These are phyloP conservation scores for Spirogloea muscicola DNA, from an alignment of 139 green algal genomes.

Conservation along the genomic window DNA sequence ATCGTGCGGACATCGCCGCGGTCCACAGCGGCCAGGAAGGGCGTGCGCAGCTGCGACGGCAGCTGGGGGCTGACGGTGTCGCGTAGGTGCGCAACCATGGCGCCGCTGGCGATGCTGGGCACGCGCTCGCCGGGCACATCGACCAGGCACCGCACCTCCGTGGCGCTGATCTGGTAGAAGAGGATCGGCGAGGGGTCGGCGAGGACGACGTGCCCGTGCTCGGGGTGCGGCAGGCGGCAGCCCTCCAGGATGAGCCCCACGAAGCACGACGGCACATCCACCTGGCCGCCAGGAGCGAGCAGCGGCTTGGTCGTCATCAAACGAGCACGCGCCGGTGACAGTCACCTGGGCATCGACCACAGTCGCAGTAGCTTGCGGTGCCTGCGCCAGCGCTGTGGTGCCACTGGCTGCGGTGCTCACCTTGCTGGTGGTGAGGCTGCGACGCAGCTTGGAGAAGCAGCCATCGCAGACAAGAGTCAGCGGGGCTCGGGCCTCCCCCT, in stretches of 20 bases:
- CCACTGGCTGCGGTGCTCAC: too few species aligned
- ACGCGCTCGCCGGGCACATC: conserved; percentile 84
- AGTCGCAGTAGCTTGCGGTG: too few species aligned
- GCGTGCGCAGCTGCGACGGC: conserved; percentile 61
- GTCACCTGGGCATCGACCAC: too few species aligned
- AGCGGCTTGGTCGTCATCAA: too few species aligned
- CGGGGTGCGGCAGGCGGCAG: conserved; percentile 69
- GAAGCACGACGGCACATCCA: conserved; percentile 81
- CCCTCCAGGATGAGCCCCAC: conserved; percentile 82
- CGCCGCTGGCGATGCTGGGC: conserved; percentile 54
- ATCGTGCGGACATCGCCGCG: conserved; percentile 64
- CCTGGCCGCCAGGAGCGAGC: conserved; percentile 39
- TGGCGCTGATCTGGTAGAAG: conserved; percentile 86
- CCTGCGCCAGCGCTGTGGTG: too few species aligned
- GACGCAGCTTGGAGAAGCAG: conserved; percentile 91
- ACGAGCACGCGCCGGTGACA: too few species aligned
- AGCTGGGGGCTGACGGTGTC: conserved; percentile 54
- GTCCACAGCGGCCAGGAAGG: conserved; percentile 69
- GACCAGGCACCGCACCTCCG: conserved; percentile 84
- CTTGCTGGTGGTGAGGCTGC: conserved; percentile 34
- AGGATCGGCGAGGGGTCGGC: conserved; percentile 90
- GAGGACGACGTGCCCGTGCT: conserved; percentile 93
- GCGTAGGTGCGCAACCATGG: conserved; percentile 64
- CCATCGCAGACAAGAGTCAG: conserved; percentile 95
- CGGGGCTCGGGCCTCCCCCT: conserved; percentile 52